Conservation (phyloP, 257 asterid genomes). For the Gynochthodes officinalis region DNA sequence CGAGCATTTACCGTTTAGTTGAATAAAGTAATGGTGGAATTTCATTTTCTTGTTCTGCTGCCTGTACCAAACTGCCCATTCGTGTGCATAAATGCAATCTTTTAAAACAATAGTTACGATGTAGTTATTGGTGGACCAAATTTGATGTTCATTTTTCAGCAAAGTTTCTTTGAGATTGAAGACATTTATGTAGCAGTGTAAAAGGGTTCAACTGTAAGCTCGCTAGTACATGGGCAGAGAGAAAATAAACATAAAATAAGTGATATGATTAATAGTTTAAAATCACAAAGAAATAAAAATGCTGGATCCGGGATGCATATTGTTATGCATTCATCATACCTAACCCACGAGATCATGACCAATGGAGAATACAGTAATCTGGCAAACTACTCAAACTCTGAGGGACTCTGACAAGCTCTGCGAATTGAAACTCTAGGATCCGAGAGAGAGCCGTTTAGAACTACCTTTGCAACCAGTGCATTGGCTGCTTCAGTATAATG, state of each 20-base stretch:
- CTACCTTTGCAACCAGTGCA: background rate
- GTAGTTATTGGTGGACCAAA: background rate
- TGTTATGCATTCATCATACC: background rate
- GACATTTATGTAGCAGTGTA: no score
- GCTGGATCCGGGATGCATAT: background rate
- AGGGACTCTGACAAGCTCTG: slow-evolving; percentile 18
- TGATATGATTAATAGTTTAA: no score
- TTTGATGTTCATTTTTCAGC: slow-evolving; percentile 7
- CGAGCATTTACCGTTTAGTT: slow-evolving; percentile 27
- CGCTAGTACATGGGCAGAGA: no score
- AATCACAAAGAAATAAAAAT: background rate
- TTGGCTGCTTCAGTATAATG: slow-evolving; percentile 49
- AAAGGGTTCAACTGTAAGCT: no score
- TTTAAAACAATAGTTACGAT: background rate
- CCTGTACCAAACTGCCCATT: slow-evolving; percentile 14
- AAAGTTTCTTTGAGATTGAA: background rate
- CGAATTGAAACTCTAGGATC: slow-evolving; percentile 19
- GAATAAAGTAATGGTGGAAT: slow-evolving; percentile 39
- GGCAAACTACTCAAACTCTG: background rate
- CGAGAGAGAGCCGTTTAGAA: slow-evolving; percentile 24
- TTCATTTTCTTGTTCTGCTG: slow-evolving; percentile 47
- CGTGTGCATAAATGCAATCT: background rate
- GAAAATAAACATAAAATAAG: no score
- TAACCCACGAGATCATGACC: background rate
- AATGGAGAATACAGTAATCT: background rate